Percentiles rank a stretch among this genome's conserved stretches.
Conservation (phyloP, 345 rosid species). For the Sisymbrium irio region DNA sequence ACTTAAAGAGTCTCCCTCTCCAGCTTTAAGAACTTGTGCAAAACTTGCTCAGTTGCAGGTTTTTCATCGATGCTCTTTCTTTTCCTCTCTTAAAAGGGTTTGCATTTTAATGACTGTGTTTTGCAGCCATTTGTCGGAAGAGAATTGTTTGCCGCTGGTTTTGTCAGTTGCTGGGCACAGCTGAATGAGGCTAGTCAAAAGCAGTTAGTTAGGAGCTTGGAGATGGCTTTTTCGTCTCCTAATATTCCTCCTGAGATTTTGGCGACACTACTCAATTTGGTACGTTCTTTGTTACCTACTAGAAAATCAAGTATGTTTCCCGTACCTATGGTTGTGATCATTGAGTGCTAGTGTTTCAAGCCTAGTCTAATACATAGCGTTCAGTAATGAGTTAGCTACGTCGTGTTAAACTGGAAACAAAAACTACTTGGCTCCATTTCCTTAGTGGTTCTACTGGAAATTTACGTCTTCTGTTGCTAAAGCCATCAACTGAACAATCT, state of each 20-base stretch:
- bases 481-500: slow-evolving; percentile 7
- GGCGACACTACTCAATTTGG: slow-evolving; percentile 93
- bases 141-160: slow-evolving; percentile 98
- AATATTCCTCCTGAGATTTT: slow-evolving; percentile 99
- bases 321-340: slow-evolving; percentile 6
- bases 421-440: slow-evolving; percentile 16
- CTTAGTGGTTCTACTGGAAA: slow-evolving; percentile 3
- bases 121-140: slow-evolving; percentile 96
- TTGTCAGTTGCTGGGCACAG: slow-evolving; percentile 99
- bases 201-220: slow-evolving; percentile 87
- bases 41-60: slow-evolving; percentile 98
- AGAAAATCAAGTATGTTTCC: slow-evolving; percentile 9
- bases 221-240: slow-evolving; percentile 98
- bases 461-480: slow-evolving; percentile 4
- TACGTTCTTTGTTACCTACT: slow-evolving; percentile 31
- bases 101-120: slow-evolving; percentile 34
- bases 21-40: slow-evolving; percentile 95
- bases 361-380: slow-evolving; percentile 17
- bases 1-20: slow-evolving; percentile 96
- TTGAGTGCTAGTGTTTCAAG: slow-evolving; percentile 20
- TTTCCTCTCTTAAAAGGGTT: slow-evolving; percentile 10
- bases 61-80: slow-evolving; percentile 13
- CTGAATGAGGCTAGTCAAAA: slow-evolving; percentile 83
- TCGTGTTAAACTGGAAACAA: slow-evolving; percentile 4
- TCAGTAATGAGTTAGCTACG: slow-evolving; percentile 10